Evolutionary conservation across 208 protist genomes (phyloP).

Genomic region (Crithidia thermophila): DNA sequence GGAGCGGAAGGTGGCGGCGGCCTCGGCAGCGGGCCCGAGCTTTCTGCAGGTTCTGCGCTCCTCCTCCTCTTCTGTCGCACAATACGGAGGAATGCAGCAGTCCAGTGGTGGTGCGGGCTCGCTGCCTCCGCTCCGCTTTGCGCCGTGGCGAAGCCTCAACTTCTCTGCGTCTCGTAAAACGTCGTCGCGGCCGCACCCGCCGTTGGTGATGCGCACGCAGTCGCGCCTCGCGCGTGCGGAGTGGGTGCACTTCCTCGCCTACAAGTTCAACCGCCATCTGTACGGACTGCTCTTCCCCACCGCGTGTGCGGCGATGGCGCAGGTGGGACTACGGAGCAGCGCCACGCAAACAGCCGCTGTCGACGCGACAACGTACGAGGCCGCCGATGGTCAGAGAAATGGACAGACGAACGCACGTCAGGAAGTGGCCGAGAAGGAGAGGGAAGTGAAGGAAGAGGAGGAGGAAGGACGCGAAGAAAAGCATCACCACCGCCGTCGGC

Average conservation of each 20-base stretch:
- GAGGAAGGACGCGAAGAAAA: not conserved
- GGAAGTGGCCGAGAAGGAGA: not conserved
- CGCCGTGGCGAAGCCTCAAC: slow-evolving; percentile 10
- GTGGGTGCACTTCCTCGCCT: slow-evolving; percentile 56
- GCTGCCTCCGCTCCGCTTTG: slow-evolving; percentile 3
- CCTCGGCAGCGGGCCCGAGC: not conserved
- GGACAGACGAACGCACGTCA: not conserved
- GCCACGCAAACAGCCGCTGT: not conserved
- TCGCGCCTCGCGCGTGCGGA: slow-evolving; percentile 36
- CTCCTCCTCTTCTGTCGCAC: too few relatives aligned
- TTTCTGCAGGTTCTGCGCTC: not conserved
- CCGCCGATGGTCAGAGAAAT: not conserved
- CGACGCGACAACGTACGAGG: not conserved
- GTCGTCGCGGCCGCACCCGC: slow-evolving; percentile 18
- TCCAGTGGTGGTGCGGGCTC: too few relatives aligned
- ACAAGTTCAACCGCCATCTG: slow-evolving; percentile 45
- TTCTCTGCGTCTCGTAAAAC: not conserved
- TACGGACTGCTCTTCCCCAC: slow-evolving; percentile 50
- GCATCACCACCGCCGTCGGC: not conserved
- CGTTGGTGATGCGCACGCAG: slow-evolving; percentile 46
- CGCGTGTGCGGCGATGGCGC: slow-evolving; percentile 3
- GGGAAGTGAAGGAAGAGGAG: not conserved
- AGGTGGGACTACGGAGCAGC: slow-evolving; percentile 1
- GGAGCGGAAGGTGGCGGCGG: slow-evolving; percentile 3
- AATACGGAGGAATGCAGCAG: too few relatives aligned